phyloP scores from a whole-genome alignment of 2,329 filamentous ascomycete genomes.

The Amauroascus verrucosus region DNA sequence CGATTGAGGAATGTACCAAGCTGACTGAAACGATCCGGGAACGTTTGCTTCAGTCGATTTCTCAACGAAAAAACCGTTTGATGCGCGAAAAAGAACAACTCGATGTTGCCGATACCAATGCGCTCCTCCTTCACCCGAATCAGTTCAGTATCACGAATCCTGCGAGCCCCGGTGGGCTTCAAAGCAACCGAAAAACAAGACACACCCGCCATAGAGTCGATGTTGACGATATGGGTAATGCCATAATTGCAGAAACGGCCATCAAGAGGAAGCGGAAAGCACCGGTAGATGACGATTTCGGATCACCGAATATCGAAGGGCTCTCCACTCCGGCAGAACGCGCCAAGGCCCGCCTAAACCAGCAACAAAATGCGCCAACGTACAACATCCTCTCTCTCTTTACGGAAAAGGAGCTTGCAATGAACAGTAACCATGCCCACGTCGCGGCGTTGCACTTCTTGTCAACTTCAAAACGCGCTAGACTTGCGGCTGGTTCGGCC shows the following conservation, averaged over 20 bases:
- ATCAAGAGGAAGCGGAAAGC: constrained; percentile 51
- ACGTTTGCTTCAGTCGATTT: constrained; percentile 49
- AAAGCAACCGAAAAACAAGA: constrained; percentile 53
- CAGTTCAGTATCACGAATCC: constrained; percentile 57
- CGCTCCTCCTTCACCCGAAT: constrained; percentile 53
- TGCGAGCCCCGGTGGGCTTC: constrained; percentile 51
- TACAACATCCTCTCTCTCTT: constrained; percentile 56
- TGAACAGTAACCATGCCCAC: constrained; percentile 52
- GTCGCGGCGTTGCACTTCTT: constrained; percentile 50
- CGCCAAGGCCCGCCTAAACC: constrained; percentile 43
- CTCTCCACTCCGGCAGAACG: constrained; percentile 43
- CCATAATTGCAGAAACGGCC: constrained; percentile 38
- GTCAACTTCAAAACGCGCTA: constrained; percentile 43
- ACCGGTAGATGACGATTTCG: constrained; percentile 46
- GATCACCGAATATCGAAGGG: constrained; percentile 47
- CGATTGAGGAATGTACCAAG: constrained; percentile 52
- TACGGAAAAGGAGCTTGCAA: constrained; percentile 55
- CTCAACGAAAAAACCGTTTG: constrained; percentile 47
- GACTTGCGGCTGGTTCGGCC: constrained; percentile 33
- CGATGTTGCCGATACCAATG: constrained; percentile 56
- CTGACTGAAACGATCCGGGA: constrained; percentile 51
- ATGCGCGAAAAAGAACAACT: constrained; percentile 57
- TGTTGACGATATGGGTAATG: constrained; percentile 43
- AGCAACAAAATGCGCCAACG: constrained; percentile 48
- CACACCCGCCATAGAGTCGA: constrained; percentile 49